Evolutionary conservation across 2,329 filamentous ascomycete species (phyloP).

Genomic region (Botrytis hyacinthi): DNA sequence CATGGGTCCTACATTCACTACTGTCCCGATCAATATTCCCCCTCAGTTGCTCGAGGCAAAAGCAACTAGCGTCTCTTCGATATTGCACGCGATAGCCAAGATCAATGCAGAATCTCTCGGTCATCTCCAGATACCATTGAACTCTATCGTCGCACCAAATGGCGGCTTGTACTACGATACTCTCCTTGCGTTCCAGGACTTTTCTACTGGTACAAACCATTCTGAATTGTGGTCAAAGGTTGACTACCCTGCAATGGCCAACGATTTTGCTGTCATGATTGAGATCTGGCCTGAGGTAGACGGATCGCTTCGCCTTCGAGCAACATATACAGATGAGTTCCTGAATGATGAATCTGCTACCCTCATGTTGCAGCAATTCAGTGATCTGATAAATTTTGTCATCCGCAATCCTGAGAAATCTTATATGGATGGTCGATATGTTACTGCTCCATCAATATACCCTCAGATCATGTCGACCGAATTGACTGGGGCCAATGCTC

Average conservation of each 20-base stretch:
- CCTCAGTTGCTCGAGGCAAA: background rate
- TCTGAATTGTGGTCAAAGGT: constrained; percentile 11
- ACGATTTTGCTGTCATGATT: constrained; percentile 13
- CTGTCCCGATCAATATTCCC: constrained; percentile 12
- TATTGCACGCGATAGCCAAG: background rate
- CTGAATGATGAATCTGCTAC: constrained; percentile 9
- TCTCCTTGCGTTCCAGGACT: constrained; percentile 16
- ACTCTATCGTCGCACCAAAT: constrained; percentile 5
- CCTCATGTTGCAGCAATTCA: constrained; percentile 14
- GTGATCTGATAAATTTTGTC: constrained; percentile 9
- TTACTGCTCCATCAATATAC: background rate
- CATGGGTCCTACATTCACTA: constrained; percentile 11
- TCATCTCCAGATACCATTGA: constrained; percentile 14
- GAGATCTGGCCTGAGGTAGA: constrained; percentile 15
- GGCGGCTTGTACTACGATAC: constrained; percentile 14
- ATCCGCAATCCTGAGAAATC: background rate
- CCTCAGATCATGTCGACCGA: background rate
- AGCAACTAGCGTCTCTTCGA: background rate
- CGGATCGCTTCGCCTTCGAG: constrained; percentile 3
- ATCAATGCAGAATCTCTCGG: background rate
- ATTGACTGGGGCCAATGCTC: background rate
- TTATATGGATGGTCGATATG: background rate
- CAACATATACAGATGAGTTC: constrained; percentile 10
- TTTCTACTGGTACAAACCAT: background rate
- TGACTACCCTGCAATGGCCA: constrained; percentile 12